Percentiles rank a stretch among this genome's conserved stretches.
Evolutionary conservation across 352 stramenopile species (phyloP).

Genomic region (Phytophthora pini): DNA sequence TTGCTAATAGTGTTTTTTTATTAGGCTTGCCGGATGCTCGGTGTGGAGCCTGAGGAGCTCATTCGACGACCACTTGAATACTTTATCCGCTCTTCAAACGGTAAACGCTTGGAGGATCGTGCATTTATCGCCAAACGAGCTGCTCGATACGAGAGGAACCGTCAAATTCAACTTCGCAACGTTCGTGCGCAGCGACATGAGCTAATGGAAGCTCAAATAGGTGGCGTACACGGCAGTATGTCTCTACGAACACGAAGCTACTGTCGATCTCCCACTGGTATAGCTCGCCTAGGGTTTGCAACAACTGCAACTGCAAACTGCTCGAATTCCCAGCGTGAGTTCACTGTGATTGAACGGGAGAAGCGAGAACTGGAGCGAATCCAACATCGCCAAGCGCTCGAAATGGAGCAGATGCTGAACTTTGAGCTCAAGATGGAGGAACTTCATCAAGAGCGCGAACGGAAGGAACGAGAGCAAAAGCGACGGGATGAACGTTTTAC

Average conservation of each 20-base stretch:
- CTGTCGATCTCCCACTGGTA: conserved; percentile 51
- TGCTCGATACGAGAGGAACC: conserved; percentile 64
- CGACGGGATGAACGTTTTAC: conserved; percentile 50
- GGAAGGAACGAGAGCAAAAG: conserved; percentile 56
- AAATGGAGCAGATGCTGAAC: conserved; percentile 77
- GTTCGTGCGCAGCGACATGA: conserved; percentile 59
- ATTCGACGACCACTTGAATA: conserved; percentile 60
- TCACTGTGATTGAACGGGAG: conserved; percentile 68
- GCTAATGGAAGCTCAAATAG: conserved; percentile 59
- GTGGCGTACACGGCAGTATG: conserved; percentile 57
- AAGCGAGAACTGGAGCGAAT: conserved; percentile 78
- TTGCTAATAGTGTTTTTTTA: neutral
- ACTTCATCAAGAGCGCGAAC: conserved; percentile 57
- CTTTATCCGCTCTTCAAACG: conserved; percentile 48
- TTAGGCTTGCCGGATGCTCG: conserved; percentile 76
- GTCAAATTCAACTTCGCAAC: conserved; percentile 56
- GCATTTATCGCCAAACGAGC: conserved; percentile 62
- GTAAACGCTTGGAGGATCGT: conserved; percentile 30
- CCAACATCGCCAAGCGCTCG: conserved; percentile 60
- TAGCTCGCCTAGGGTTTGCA: conserved; percentile 23
- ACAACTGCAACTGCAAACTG: conserved; percentile 5
- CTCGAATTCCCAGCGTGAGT: conserved; percentile 38
- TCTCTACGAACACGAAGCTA: conserved; percentile 60
- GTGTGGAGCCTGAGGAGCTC: conserved; percentile 72
- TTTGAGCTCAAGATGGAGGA: conserved; percentile 75